A percentile compares a stretch with the other conserved stretches of the same genome.
Conservation (phyloP, 371 early-diverging fungal species). For the Lichtheimia ramosa region DNA sequence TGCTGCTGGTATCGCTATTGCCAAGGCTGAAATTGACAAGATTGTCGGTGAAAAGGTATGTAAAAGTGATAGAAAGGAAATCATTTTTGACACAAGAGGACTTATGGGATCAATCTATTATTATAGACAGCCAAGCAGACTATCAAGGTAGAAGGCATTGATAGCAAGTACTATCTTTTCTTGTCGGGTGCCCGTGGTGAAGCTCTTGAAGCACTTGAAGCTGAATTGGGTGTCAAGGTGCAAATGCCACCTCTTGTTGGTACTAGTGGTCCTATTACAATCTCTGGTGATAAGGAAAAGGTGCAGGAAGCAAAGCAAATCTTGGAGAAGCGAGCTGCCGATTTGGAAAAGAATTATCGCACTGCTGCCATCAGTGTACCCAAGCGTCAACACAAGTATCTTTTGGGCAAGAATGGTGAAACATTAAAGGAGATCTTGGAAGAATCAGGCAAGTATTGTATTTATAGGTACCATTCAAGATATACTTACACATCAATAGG, state of each 20-base stretch:
- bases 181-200: slow-evolving; percentile 76
- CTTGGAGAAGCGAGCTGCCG: slow-evolving; percentile 57
- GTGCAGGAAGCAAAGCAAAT: slow-evolving; percentile 64
- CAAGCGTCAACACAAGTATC: slow-evolving; percentile 89
- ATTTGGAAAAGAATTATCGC: slow-evolving; percentile 63
- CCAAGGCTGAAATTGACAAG: slow-evolving; percentile 83
- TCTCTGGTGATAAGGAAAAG: slow-evolving; percentile 72
- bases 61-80: neutral
- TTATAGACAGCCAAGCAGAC: slow-evolving; percentile 57
- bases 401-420: slow-evolving; percentile 83
- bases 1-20: slow-evolving; percentile 77
- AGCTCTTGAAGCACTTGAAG: slow-evolving; percentile 53
- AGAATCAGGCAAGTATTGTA: slow-evolving; percentile 20
- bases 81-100: neutral
- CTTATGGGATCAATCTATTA: neutral
- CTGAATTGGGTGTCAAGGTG: slow-evolving; percentile 72
- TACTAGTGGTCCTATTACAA: slow-evolving; percentile 56
- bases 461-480: neutral
- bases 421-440: slow-evolving; percentile 78
- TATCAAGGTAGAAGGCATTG: slow-evolving; percentile 56
- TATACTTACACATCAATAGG: slow-evolving; percentile 19
- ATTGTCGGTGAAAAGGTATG: slow-evolving; percentile 77
- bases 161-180: slow-evolving; percentile 74
- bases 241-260: slow-evolving; percentile 71
- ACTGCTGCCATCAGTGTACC: slow-evolving; percentile 71